Conservation (phyloP, 805 yeast genomes). For the Saccharomycopsis vini region DNA sequence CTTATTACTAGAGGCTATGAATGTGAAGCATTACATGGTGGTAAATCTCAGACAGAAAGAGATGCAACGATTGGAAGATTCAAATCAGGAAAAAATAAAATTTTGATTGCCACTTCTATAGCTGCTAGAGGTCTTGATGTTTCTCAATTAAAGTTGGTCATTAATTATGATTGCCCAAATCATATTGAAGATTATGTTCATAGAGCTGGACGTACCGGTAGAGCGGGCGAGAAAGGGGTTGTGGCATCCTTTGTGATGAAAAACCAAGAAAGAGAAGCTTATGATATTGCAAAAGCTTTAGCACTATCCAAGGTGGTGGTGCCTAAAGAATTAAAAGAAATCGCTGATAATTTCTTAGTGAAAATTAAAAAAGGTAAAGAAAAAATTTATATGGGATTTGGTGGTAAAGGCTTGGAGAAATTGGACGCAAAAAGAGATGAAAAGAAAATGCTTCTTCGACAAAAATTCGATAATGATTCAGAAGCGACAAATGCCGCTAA, state of each 20-base stretch:
- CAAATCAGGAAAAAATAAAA: constrained; percentile 45
- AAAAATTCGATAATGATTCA: constrained; percentile 3
- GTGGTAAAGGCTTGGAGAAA: constrained; percentile 84
- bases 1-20: constrained; percentile 45
- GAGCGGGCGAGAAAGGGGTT: constrained; percentile 74
- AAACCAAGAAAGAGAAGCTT: constrained; percentile 53
- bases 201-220: constrained; percentile 91
- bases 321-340: constrained; percentile 35
- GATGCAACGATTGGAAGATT: constrained; percentile 66
- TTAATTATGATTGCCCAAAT: constrained; percentile 75
- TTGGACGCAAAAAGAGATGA: constrained; percentile 45
- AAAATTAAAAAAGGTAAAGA: constrained; percentile 61
- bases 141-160: constrained; percentile 69
- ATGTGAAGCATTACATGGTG: constrained; percentile 79
- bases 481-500: constrained; percentile 19
- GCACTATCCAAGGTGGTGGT: constrained; percentile 39
- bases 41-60: constrained; percentile 79
- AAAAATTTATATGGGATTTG: constrained; percentile 69
- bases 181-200: constrained; percentile 95
- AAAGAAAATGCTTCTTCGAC: constrained; percentile 15
- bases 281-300: constrained; percentile 64
- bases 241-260: constrained; percentile 66
- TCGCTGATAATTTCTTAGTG: constrained; percentile 47
- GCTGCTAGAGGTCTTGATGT: constrained; percentile 95
- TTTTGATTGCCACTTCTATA: constrained; percentile 84